phyloP scores from a whole-genome alignment of 2,329 filamentous ascomycete species.

The Penicillium sp. region DNA sequence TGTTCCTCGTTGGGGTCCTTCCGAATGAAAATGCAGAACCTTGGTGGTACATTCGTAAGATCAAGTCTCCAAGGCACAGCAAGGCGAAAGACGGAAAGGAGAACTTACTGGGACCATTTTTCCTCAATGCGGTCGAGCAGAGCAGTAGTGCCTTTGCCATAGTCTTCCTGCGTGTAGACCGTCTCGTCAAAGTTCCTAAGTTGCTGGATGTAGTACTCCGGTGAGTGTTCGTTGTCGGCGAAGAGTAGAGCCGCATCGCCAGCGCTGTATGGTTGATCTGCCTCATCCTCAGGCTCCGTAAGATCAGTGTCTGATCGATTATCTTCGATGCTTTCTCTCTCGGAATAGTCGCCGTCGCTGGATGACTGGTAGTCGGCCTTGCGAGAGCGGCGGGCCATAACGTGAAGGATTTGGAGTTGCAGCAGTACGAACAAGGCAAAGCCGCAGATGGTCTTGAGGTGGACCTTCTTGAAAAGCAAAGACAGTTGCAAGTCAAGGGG shows the following conservation, averaged over 20 bases:
- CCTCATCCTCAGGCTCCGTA: background rate
- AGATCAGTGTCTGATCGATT: background rate
- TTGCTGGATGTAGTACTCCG: background rate
- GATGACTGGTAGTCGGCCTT: background rate
- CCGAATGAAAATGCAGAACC: background rate
- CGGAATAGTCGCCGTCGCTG: background rate
- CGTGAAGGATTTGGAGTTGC: too few relatives aligned
- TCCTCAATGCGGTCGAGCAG: background rate
- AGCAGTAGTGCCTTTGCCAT: background rate
- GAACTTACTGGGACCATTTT: background rate
- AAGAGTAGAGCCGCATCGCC: background rate
- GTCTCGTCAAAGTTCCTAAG: too few relatives aligned
- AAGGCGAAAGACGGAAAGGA: too few relatives aligned
- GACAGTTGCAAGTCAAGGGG: too few relatives aligned
- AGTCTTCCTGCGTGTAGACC: too few relatives aligned
- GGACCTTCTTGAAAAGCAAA: too few relatives aligned
- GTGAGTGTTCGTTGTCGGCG: background rate
- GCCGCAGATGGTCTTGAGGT: too few relatives aligned
- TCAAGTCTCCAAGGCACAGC: too few relatives aligned
- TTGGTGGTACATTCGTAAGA: background rate
- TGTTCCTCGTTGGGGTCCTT: background rate
- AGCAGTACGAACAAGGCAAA: too few relatives aligned
- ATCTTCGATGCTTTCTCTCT: background rate
- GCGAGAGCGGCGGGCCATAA: background rate
- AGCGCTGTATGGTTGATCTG: background rate